Percentiles rank a stretch among this genome's conserved stretches.
Evolutionary conservation across 176 grass and related monocot species (phyloP).

Genomic region (Juncus effusus): DNA sequence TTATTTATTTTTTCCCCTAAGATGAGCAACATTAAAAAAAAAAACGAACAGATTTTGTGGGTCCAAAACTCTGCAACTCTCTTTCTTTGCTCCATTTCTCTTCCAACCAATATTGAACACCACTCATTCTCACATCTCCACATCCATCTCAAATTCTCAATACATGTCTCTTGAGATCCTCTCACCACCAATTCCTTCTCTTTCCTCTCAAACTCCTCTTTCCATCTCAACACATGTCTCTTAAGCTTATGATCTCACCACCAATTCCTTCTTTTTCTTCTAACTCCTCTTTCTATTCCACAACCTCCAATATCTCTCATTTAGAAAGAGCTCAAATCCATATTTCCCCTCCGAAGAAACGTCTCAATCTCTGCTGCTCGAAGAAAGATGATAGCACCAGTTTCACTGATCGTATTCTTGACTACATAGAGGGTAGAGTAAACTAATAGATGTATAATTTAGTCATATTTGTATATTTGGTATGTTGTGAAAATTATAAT

Average conservation of each 20-base stretch:
- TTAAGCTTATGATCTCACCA: constrained; percentile 11
- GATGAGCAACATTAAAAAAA: too few species aligned
- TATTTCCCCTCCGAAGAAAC: constrained; percentile 4
- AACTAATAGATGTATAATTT: neutral
- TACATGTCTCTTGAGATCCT: constrained; percentile 25
- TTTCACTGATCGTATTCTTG: constrained; percentile 82
- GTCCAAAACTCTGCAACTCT: too few species aligned
- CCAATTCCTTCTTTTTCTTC: neutral
- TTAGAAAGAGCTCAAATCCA: neutral
- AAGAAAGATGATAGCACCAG: constrained; percentile 66
- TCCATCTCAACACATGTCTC: constrained; percentile 17
- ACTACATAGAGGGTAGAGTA: constrained; percentile 79
- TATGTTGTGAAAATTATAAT: too few species aligned
- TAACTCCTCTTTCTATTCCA: neutral
- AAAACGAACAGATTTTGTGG: too few species aligned
- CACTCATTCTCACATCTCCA: neutral
- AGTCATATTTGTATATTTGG: neutral
- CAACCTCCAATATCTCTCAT: neutral
- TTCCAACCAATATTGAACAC: neutral
- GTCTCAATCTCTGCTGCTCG: constrained; percentile 1
- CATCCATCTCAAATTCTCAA: neutral
- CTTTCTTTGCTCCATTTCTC: constrained; percentile 25
- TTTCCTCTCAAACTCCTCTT: neutral
- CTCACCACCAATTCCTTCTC: constrained; percentile 1
- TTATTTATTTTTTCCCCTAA: too few species aligned